Evolutionary conservation across 2,329 filamentous ascomycete genomes (phyloP).

Genomic region (Coleophoma cylindrospora): DNA sequence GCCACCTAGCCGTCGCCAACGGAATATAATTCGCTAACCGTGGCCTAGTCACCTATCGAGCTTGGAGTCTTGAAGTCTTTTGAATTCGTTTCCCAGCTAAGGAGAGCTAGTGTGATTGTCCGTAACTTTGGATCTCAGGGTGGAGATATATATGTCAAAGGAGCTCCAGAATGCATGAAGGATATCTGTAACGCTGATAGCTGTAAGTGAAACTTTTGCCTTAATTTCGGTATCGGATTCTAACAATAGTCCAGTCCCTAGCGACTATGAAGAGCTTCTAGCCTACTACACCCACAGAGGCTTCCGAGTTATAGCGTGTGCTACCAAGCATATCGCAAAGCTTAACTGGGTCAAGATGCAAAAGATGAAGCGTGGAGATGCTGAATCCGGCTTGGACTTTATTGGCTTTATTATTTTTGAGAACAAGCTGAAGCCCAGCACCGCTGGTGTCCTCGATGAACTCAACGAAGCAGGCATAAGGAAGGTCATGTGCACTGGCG

Average conservation of each 20-base stretch:
- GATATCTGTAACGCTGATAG: constrained; percentile 83
- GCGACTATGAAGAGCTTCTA: constrained; percentile 84
- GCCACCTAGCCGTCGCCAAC: constrained; percentile 2
- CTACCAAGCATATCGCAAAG: constrained; percentile 80
- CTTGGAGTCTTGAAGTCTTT: constrained; percentile 88
- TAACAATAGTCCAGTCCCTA: constrained; percentile 52
- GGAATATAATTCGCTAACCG: background rate
- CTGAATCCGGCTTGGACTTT: constrained; percentile 80
- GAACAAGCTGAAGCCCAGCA: constrained; percentile 93
- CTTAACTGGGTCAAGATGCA: constrained; percentile 92
- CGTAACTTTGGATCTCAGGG: constrained; percentile 80
- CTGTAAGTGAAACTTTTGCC: constrained; percentile 46
- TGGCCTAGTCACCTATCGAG: constrained; percentile 57
- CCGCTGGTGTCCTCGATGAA: constrained; percentile 75
- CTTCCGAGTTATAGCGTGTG: constrained; percentile 93
- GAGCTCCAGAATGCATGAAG: constrained; percentile 92
- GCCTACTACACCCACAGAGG: constrained; percentile 92
- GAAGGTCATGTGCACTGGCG: constrained; percentile 93
- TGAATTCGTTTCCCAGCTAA: constrained; percentile 90
- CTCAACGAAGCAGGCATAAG: constrained; percentile 78
- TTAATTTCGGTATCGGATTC: background rate
- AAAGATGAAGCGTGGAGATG: constrained; percentile 84
- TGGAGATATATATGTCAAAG: constrained; percentile 89
- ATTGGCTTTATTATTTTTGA: constrained; percentile 97
- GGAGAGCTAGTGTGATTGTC: constrained; percentile 89